A percentile compares a stretch with the other conserved stretches of the same genome.
Conservation (phyloP, 768 basidiomycete genomes). For the Hygrocybe coccinea region DNA sequence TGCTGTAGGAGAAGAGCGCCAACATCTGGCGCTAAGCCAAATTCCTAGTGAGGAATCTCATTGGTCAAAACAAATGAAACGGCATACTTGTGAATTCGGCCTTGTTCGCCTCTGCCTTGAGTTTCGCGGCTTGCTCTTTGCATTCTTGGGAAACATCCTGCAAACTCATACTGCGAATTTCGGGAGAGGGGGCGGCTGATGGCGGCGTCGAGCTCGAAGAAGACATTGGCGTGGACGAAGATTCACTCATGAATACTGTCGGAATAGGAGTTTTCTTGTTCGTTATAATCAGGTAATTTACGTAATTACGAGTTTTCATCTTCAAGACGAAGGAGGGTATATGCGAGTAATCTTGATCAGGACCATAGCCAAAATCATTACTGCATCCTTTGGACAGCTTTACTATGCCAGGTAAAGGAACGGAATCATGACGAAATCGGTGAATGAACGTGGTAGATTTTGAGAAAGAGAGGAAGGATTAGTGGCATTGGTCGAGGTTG, state of each 20-base stretch:
- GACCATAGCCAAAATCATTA: neutral
- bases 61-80: neutral
- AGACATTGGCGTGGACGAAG: conserved; percentile 24
- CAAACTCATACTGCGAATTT: conserved; percentile 47
- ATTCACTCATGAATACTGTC: conserved; percentile 29
- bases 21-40: neutral
- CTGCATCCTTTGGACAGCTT: too few species aligned
- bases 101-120: conserved; percentile 86
- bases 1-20: neutral
- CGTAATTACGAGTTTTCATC: neutral
- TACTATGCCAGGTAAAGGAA: too few species aligned
- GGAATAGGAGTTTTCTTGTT: neutral
- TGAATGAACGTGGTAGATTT: conserved; percentile 2
- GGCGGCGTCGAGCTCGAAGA: conserved; percentile 51
- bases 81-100: conserved; percentile 71
- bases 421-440: too few species aligned
- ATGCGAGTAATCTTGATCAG: neutral
- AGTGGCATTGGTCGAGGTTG: conserved; percentile 48
- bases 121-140: conserved; percentile 55
- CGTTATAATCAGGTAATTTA: neutral
- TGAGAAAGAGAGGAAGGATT: neutral
- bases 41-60: neutral
- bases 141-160: conserved; percentile 60
- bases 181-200: conserved; percentile 45
- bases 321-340: neutral